Conservation (phyloP, 805 yeast genomes). For the Monosporozyma aerobia region DNA sequence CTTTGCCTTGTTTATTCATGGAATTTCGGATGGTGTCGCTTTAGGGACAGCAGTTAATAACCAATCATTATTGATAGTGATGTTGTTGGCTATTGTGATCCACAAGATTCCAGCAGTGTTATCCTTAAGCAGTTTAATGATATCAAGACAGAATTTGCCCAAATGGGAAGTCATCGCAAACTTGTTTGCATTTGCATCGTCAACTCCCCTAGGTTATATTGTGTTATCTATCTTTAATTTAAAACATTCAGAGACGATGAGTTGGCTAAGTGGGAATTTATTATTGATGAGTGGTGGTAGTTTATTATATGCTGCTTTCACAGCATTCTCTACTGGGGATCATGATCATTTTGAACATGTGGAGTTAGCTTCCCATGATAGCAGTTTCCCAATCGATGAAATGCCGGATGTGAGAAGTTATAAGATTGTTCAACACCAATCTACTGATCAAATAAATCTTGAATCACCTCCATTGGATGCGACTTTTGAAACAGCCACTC, state of each 20-base stretch:
- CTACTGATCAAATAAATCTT: not conserved
- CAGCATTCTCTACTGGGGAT: slow-evolving; percentile 18
- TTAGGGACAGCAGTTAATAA: slow-evolving; percentile 44
- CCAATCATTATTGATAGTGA: slow-evolving; percentile 32
- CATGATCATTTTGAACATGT: not conserved
- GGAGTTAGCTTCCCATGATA: not conserved
- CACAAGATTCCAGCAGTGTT: slow-evolving; percentile 62
- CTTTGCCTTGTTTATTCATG: slow-evolving; percentile 50
- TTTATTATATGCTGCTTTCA: slow-evolving; percentile 28
- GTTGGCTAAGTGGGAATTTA: slow-evolving; percentile 26
- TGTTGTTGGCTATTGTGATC: slow-evolving; percentile 47
- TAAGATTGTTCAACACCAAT: slow-evolving; percentile 1
- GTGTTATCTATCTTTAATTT: slow-evolving; percentile 20
- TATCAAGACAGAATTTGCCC: slow-evolving; percentile 33
- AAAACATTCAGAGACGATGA: slow-evolving; percentile 21
- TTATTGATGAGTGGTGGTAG: slow-evolving; percentile 30
- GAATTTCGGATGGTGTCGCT: slow-evolving; percentile 55
- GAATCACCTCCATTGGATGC: not conserved
- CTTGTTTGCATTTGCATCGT: slow-evolving; percentile 31
- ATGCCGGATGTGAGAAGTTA: slow-evolving; percentile 1
- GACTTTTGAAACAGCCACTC: not conserved
- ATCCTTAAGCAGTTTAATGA: slow-evolving; percentile 45
- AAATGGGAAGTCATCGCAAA: slow-evolving; percentile 36
- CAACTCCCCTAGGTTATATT: slow-evolving; percentile 29
- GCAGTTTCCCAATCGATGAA: not conserved